phyloP scores from a whole-genome alignment of 345 rosid species.

The Eucalyptus dawsonii region DNA sequence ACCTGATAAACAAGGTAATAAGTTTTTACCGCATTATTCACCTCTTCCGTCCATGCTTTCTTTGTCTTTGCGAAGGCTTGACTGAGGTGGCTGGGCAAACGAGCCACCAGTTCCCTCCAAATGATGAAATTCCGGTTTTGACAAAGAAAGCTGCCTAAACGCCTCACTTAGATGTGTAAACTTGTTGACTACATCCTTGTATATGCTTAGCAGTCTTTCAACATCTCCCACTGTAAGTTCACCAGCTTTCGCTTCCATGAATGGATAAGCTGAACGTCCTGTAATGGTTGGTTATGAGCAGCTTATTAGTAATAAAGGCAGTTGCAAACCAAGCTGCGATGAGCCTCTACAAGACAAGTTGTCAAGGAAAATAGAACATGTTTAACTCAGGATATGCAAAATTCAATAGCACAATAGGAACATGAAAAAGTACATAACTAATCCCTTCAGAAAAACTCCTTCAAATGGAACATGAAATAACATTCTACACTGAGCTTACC shows the following conservation, averaged over 20 bases:
- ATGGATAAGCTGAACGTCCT: conserved; percentile 29
- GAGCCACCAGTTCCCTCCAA: background rate
- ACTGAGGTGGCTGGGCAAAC: background rate
- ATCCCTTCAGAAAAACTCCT: background rate
- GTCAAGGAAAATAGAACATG: background rate
- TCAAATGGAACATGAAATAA: background rate
- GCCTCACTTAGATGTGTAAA: conserved; percentile 18
- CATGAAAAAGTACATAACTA: background rate
- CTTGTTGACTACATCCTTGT: conserved; percentile 46
- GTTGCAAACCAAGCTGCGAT: background rate
- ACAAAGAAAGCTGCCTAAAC: conserved; percentile 8
- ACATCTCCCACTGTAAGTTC: conserved; percentile 35
- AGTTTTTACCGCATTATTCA: background rate
- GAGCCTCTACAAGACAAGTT: background rate
- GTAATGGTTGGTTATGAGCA: background rate
- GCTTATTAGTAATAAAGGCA: background rate
- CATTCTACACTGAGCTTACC: conserved; percentile 6
- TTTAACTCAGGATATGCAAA: background rate
- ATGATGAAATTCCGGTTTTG: background rate
- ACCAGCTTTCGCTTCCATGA: conserved; percentile 35
- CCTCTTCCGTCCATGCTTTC: background rate
- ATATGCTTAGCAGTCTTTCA: conserved; percentile 27
- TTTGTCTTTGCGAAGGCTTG: background rate
- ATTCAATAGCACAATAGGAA: background rate
- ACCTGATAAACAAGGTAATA: background rate